Conservation (phyloP, 2,329 filamentous ascomycete genomes). For the Acrodontium crateriforme region DNA sequence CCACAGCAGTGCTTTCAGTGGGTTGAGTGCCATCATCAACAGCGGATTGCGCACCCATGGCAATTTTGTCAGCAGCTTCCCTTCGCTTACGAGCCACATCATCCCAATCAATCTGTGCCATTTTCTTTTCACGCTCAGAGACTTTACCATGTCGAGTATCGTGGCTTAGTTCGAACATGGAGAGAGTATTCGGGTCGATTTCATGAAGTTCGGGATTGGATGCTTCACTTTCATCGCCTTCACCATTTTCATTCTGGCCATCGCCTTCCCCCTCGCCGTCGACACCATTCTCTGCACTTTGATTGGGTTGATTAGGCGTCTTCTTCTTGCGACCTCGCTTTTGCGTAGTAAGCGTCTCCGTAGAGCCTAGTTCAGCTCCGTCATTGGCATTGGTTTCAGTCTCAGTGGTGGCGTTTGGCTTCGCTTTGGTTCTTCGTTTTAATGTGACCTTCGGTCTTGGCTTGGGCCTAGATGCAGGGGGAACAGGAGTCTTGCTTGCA, state of each 20-base stretch:
- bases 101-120: conserved; percentile 51
- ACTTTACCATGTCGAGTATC: conserved; percentile 49
- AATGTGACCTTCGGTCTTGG: no score
- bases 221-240: conserved; percentile 10
- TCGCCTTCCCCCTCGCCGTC: conserved; percentile 5
- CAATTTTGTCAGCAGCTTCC: conserved; percentile 22
- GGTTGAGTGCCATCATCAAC: conserved; percentile 3
- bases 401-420: no score
- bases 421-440: no score
- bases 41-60: conserved; percentile 5
- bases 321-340: not conserved
- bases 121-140: conserved; percentile 59
- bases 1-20: conserved; percentile 3
- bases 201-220: conserved; percentile 22
- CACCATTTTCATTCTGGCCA: conserved; percentile 3
- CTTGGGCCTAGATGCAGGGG: conserved; percentile 1
- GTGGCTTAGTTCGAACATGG: conserved; percentile 58
- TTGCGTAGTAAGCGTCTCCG: no score
- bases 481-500: no score
- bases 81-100: conserved; percentile 30
- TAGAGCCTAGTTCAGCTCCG: no score
- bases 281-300: no score
- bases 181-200: conserved; percentile 53
- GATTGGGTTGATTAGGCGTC: no score
- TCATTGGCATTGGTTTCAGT: no score